Percentiles rank a stretch among this genome's conserved stretches.
phyloP scores from a whole-genome alignment of 2,329 filamentous ascomycete genomes.

The Lachnellula hyalina region DNA sequence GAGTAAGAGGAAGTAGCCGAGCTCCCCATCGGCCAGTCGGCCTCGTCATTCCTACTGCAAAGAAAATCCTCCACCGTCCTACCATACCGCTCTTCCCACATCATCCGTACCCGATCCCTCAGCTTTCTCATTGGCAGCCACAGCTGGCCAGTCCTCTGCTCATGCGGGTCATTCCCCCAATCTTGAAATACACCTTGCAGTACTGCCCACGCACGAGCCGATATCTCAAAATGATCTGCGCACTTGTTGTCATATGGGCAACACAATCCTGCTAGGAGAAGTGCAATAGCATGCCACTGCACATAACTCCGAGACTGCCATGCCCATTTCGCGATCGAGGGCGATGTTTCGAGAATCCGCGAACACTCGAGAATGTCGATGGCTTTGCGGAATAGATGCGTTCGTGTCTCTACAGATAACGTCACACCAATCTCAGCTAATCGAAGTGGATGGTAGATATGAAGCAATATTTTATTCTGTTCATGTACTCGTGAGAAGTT shows the following conservation, averaged over 20 bases:
- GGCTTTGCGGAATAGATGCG: background rate
- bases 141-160: background rate
- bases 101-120: background rate
- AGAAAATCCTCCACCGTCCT: background rate
- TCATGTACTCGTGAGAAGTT: no score
- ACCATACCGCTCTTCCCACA: background rate
- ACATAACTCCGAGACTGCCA: background rate
- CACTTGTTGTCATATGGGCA: background rate
- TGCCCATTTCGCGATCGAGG: background rate
- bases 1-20: no score
- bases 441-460: background rate
- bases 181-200: background rate
- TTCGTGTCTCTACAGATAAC: background rate
- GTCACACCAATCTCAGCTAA: background rate
- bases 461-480: background rate
- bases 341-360: background rate
- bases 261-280: background rate
- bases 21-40: no score
- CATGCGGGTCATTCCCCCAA: background rate
- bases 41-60: no score
- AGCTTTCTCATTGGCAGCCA: background rate
- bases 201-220: background rate
- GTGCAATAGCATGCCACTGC: conserved; percentile 6
- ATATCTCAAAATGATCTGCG: no score
- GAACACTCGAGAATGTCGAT: background rate